These are phyloP conservation scores for Colletotrichum sp. DNA, from an alignment of 2,329 filamentous ascomycete genomes.

Conservation along the genomic window DNA sequence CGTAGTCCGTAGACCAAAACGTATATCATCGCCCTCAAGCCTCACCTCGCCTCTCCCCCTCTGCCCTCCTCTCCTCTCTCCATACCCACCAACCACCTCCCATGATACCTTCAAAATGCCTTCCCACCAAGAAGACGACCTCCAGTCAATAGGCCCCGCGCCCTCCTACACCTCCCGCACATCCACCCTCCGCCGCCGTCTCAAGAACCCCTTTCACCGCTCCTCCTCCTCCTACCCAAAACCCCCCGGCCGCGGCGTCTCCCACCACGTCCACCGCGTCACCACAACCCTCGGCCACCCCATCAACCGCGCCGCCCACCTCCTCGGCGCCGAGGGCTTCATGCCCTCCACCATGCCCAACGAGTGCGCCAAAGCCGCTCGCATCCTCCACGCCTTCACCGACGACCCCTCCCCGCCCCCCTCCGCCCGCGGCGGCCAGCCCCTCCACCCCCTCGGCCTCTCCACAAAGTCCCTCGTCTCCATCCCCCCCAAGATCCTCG, in stretches of 20 bases:
- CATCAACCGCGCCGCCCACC: constrained; percentile 71
- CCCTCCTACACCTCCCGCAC: background rate
- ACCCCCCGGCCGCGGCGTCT: constrained; percentile 30
- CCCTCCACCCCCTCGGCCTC: constrained; percentile 35
- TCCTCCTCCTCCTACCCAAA: background rate
- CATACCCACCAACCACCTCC: background rate
- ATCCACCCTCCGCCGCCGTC: background rate
- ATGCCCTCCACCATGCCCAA: constrained; percentile 78
- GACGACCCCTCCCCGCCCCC: constrained; percentile 38
- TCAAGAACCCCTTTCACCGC: constrained; percentile 2
- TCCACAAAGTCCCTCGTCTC: constrained; percentile 38
- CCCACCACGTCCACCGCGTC: constrained; percentile 68
- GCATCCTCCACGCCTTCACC: constrained; percentile 77
- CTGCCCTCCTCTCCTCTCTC: background rate
- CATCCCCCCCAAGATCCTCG: constrained; percentile 51
- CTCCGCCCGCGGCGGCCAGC: constrained; percentile 24
- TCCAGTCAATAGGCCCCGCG: background rate
- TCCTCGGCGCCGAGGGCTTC: constrained; percentile 74
- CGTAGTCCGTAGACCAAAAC: background rate
- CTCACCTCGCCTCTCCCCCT: background rate
- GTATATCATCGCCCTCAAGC: background rate
- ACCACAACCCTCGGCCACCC: constrained; percentile 70
- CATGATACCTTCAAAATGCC: background rate
- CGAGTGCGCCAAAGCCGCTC: constrained; percentile 77
- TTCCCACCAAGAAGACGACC: background rate